Evolutionary conservation across 805 yeast species (phyloP), one percentile per base, ranked within the genome.

Genomic region (Metschnikowia baotianmanensis): DNA sequence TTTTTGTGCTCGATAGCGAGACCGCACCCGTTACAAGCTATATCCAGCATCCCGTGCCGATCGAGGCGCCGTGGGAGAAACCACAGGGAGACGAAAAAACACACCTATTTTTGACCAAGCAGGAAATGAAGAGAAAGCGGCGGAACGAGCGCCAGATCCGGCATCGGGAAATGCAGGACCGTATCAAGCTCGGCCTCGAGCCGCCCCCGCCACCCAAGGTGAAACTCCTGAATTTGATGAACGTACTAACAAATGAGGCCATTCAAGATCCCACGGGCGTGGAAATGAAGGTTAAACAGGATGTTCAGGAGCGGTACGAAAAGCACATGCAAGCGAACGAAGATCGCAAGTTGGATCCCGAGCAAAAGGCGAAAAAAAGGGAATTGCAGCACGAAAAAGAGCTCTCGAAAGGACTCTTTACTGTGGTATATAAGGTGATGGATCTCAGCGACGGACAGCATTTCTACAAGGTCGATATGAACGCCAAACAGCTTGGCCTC

Each of bases 191-290:
- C 5, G 99, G 99, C 0, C 63, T 90, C 15, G 86, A 83, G 34
- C 84, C 95, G 0, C 83, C 95, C 5, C 96, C 96, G 0, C 83
- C 83, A 5, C 95, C 96, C 3, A 93, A 91, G 60, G 84, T 93
- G 19, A 86, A 84, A 53, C 67, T 88, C 31, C 78, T 83, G 31
- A 93, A 91, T 57, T 72, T 93, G 61, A 86, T 88, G 89, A 83
- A 76, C 52, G 96, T 88, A 0, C 67, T 85, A 35, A 86, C 97
- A 2, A 80, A 86, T 51, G 95, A 86, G 43, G 87, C 93, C 6
- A 83, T 90, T 34, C 71, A 76, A 44, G 96, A 93, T 57, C 98
- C 99, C 1, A 91, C 98, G 0, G 78, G 78, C 3, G 82, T 89
- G 50, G 99, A 91, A 55, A 69, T 71, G 59, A 62, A 72, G 36